phyloP scores from a whole-genome alignment of 148 eudicot genomes.

The Vaccinium corymbosum region DNA sequence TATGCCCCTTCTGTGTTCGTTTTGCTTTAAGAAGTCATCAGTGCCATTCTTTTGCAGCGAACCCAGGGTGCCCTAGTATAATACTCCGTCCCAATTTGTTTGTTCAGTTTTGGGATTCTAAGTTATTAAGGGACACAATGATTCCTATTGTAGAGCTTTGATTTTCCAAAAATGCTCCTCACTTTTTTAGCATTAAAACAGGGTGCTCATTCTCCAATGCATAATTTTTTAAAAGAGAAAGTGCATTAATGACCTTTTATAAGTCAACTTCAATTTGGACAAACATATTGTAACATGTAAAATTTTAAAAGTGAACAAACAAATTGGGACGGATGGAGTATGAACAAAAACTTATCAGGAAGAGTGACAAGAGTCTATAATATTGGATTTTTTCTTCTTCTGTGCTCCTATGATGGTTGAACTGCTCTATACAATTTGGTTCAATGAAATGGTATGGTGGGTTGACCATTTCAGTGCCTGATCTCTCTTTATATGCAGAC shows the following conservation, averaged over 20 bases:
- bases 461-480: slow-evolving; percentile 5
- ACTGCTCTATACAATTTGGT: not conserved
- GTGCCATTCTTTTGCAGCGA: not conserved
- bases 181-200: too few species aligned
- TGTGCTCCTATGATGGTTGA: not conserved
- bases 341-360: not conserved
- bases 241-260: too few species aligned
- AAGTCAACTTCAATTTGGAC: too few species aligned
- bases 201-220: too few species aligned
- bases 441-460: slow-evolving; percentile 10
- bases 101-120: too few species aligned
- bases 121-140: too few species aligned
- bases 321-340: not conserved
- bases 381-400: not conserved
- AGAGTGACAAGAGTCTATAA: not conserved
- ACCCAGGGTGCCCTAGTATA: not conserved
- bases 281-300: too few species aligned
- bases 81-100: too few species aligned
- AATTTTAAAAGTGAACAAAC: too few species aligned
- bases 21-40: slow-evolving; percentile 11
- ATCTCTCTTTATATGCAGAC: slow-evolving; percentile 29
- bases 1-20: not conserved
- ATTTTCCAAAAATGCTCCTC: too few species aligned
- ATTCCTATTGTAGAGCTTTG: too few species aligned
- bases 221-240: too few species aligned